Conservation (phyloP, 2,329 filamentous ascomycete genomes). For the Fusarium nygamai region DNA sequence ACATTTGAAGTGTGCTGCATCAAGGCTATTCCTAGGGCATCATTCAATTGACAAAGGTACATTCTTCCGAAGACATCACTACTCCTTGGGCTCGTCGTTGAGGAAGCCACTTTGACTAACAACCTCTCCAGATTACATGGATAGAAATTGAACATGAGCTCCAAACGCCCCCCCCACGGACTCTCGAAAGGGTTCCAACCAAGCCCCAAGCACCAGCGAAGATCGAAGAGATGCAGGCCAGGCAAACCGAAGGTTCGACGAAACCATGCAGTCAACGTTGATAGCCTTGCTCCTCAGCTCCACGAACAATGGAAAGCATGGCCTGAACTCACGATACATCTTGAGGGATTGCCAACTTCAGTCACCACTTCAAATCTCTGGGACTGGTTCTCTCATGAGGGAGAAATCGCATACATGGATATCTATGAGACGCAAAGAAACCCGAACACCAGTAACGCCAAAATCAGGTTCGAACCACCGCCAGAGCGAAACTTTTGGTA, state of each 20-base stretch:
- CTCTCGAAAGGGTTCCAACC: neutral
- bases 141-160: conserved; percentile 4
- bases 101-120: neutral
- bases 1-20: neutral
- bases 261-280: neutral
- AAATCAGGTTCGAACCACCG: conserved; percentile 67
- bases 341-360: conserved; percentile 49
- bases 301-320: conserved; percentile 47
- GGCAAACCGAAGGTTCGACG: neutral
- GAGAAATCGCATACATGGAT: conserved; percentile 66
- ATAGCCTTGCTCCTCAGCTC: neutral
- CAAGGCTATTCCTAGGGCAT: neutral
- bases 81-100: too few species aligned
- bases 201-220: neutral
- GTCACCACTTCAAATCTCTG: conserved; percentile 59
- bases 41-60: neutral
- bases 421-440: conserved; percentile 49
- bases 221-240: neutral
- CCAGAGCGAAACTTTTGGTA: conserved; percentile 63
- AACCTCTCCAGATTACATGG: neutral
- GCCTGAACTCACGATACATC: conserved; percentile 46
- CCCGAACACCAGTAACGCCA: conserved; percentile 47
- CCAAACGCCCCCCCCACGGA: neutral
- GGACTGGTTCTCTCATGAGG: conserved; percentile 61
- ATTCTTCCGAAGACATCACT: neutral